Evolutionary conservation across 2,329 filamentous ascomycete genomes (phyloP).

Genomic region (Neonectria punicea): DNA sequence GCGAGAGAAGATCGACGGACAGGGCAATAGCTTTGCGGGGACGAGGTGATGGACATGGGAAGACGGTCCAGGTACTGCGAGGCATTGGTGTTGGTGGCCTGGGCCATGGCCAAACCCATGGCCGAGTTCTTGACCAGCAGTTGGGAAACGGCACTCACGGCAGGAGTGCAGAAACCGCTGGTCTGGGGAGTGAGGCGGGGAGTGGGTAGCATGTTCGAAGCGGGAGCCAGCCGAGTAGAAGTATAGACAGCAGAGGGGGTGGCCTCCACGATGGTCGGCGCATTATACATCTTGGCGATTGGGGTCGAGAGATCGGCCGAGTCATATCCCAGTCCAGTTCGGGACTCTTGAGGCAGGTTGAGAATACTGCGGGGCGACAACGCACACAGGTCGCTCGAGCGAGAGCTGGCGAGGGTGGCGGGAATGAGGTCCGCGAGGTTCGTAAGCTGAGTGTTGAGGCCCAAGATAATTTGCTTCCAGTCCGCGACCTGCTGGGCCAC

Average conservation of each 20-base stretch:
- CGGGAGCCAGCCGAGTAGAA: constrained; percentile 60
- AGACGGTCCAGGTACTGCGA: constrained; percentile 65
- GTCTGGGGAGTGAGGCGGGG: constrained; percentile 68
- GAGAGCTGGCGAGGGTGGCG: constrained; percentile 42
- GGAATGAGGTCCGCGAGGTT: constrained; percentile 66
- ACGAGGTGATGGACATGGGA: constrained; percentile 59
- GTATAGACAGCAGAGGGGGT: constrained; percentile 55
- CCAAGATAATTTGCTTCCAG: constrained; percentile 69
- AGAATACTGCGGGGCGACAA: constrained; percentile 57
- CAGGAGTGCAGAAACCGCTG: constrained; percentile 68
- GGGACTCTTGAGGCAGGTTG: constrained; percentile 54
- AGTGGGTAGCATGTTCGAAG: constrained; percentile 66
- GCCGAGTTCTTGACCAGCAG: constrained; percentile 62
- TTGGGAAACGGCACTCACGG: constrained; percentile 63
- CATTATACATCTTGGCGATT: constrained; percentile 50
- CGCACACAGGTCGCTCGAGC: constrained; percentile 49
- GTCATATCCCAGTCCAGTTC: constrained; percentile 48
- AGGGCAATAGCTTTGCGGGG: constrained; percentile 61
- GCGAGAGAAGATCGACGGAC: constrained; percentile 71
- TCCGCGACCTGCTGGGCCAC: constrained; percentile 61
- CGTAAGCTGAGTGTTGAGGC: constrained; percentile 66
- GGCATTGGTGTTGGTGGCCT: constrained; percentile 58
- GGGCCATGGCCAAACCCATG: constrained; percentile 70
- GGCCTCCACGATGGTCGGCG: constrained; percentile 61
- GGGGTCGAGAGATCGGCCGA: constrained; percentile 53